Evolutionary conservation across 208 protist genomes (phyloP), one percentile per base, ranked within the genome.

Genomic region (Leishmania turanica): DNA sequence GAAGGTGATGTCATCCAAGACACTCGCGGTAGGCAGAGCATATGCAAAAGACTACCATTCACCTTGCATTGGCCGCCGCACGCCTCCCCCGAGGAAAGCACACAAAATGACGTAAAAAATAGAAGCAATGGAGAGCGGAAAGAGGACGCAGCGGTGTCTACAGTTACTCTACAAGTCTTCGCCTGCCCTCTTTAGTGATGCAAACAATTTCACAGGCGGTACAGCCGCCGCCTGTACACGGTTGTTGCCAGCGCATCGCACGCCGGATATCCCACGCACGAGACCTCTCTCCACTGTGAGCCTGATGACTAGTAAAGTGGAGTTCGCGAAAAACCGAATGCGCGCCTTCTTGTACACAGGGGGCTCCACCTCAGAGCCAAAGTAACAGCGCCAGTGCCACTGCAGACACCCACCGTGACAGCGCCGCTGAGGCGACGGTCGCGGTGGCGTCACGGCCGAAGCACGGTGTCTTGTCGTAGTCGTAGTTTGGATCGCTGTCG

Each of bases 391-490:
- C 1, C 49, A 84, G 72, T 40, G 37, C 64, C 15, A 80, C n/a
- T 75, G 78, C 31, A 42, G n/a, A 4, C 31, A 75, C 8, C 62
- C 27, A 68, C 53, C 75, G 8, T 34, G n/a, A 65, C 60, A 81
- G 31, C 2, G 15, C 1, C 27, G 6, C n/a, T 40, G 66, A 56
- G 37, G 13, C 24, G 19, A n/a, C 5, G 17, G n/a, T 34, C 13
- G 47, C 75, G 1, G 47, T 37, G n/a, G 40, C 51, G 51, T 70
- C 56, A 34, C 83, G 83, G 3, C 88, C 88, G 72, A 91, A 91
- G 75, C 88, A 91, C n/a, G 88, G 85, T 47, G 83, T 85, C 56
- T 82, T 78, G 27, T 80, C 66, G 75, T 84, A 88, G 70, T 84
- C 49, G 77, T 86, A 89, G 71, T 54, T 81, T 3, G 81, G 83